Conservation (phyloP, 768 basidiomycete genomes). For the Pleurotus eryngii region DNA sequence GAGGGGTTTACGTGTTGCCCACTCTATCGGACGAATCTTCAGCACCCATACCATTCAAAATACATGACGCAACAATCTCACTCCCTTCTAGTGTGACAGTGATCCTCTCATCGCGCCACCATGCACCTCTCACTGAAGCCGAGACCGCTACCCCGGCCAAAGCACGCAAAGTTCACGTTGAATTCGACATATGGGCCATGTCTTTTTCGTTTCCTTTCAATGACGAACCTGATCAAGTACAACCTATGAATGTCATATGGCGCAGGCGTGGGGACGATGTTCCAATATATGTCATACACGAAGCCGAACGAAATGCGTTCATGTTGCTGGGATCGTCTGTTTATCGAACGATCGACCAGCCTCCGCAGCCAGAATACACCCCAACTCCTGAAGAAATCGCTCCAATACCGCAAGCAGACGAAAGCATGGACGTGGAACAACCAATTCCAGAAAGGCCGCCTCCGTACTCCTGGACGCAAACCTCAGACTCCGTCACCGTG, state of each 20-base stretch:
- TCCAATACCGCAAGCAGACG: slow-evolving; percentile 62
- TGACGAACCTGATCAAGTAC: slow-evolving; percentile 26
- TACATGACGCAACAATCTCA: slow-evolving; percentile 40
- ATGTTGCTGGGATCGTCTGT: slow-evolving; percentile 56
- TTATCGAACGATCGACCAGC: slow-evolving; percentile 42
- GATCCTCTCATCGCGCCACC: slow-evolving; percentile 56
- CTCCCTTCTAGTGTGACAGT: slow-evolving; percentile 42
- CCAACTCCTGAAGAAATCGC: slow-evolving; percentile 66
- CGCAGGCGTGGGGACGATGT: slow-evolving; percentile 66
- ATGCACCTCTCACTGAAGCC: slow-evolving; percentile 21
- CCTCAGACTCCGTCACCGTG: slow-evolving; percentile 76
- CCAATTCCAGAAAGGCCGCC: slow-evolving; percentile 49
- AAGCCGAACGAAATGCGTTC: slow-evolving; percentile 41
- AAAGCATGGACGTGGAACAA: slow-evolving; percentile 44
- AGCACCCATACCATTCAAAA: slow-evolving; percentile 35
- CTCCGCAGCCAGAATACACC: slow-evolving; percentile 38
- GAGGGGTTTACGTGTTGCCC: slow-evolving; percentile 53
- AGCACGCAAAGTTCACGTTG: slow-evolving; percentile 22
- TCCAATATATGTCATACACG: slow-evolving; percentile 56
- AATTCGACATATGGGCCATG: slow-evolving; percentile 69
- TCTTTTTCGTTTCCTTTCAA: slow-evolving; percentile 44
- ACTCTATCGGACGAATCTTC: slow-evolving; percentile 14
- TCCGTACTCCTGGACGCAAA: slow-evolving; percentile 94
- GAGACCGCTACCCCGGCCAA: slow-evolving; percentile 13
- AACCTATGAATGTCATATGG: slow-evolving; percentile 59